phyloP scores from a whole-genome alignment of 768 basidiomycete species.

The Lactarius indigo region DNA sequence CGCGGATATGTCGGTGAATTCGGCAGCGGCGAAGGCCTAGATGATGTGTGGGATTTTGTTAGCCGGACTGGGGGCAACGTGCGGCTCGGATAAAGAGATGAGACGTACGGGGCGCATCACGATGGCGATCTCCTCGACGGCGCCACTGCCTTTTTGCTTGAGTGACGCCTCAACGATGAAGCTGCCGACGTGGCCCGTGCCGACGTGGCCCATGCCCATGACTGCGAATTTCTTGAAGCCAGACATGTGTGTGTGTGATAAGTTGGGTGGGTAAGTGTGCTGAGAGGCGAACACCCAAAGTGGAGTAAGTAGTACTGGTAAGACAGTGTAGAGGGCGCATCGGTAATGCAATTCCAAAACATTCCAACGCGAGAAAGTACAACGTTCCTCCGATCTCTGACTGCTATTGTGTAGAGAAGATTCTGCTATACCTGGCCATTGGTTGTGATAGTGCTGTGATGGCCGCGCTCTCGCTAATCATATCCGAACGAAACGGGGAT shows the following conservation, averaged over 20 bases:
- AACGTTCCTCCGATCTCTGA: not conserved
- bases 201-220: slow-evolving; percentile 16
- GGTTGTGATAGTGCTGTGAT: not conserved
- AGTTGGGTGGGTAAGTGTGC: not conserved
- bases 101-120: slow-evolving; percentile 21
- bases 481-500: not conserved
- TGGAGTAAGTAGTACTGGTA: not conserved
- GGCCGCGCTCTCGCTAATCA: not conserved
- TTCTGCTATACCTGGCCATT: not conserved
- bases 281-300: not conserved
- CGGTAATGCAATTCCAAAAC: not conserved
- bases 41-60: not conserved
- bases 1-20: slow-evolving; percentile 14
- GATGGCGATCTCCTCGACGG: slow-evolving; percentile 17
- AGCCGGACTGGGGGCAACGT: not conserved
- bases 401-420: not conserved
- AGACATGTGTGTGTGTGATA: slow-evolving; percentile 6
- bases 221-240: slow-evolving; percentile 20
- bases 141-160: slow-evolving; percentile 19
- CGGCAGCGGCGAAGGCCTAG: slow-evolving; percentile 15
- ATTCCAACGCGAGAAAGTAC: not conserved
- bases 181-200: slow-evolving; percentile 16
- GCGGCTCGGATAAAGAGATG: not conserved
- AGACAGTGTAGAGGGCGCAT: not conserved
- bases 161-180: slow-evolving; percentile 25